Evolutionary conservation across 805 yeast species (phyloP), one percentile per base, ranked within the genome.

Genomic region (Dipodascus geniculatus): DNA sequence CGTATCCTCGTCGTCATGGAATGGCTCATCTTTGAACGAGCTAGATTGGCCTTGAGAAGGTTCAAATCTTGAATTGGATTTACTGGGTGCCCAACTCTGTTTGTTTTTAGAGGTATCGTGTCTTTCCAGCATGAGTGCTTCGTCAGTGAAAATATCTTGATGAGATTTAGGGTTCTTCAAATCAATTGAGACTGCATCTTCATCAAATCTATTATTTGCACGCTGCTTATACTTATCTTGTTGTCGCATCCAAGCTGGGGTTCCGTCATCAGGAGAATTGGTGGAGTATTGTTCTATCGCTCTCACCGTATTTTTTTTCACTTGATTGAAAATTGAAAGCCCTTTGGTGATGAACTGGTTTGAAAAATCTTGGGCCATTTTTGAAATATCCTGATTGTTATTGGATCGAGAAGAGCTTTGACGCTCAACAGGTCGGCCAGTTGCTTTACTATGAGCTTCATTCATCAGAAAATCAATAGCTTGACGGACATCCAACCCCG

Each of bases 211-310:
- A 47, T 31, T 54, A 42, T 33, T 55, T 17, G 70, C 69, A 54
- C 57, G 54, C 3, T 52, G 53, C 48, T 73, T 77, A 59, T 82
- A 75, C 59, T 62, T 70, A 14, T 68, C 71, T 60, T 78, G 82
- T 56, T 79, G 76, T 54, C 71, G 74, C 89, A 87, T 82, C 95
- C 95, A 87, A 1, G 82, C 79, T 0, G 95, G 95, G 58, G 63
- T 65, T 3, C 71, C 74, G 51, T 71, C 72, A 48, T 55, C 58
- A n/a, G 56, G 58, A 0, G 62, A 48, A 23, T 66, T 67, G 35
- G 64, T 66, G 57, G 77, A 78, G 59, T 82, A 78, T 62, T 77
- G 78, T 51, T 79, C 85, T 24, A 83, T 69, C 44, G 85, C 85
- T 59, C 79, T 78, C 57, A 79, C 77, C 9, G 85, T 71, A 38